Percentiles rank a stretch among this genome's conserved stretches.
Evolutionary conservation across 257 asterid genomes (phyloP).

Genomic region (Sherardia arvensis): DNA sequence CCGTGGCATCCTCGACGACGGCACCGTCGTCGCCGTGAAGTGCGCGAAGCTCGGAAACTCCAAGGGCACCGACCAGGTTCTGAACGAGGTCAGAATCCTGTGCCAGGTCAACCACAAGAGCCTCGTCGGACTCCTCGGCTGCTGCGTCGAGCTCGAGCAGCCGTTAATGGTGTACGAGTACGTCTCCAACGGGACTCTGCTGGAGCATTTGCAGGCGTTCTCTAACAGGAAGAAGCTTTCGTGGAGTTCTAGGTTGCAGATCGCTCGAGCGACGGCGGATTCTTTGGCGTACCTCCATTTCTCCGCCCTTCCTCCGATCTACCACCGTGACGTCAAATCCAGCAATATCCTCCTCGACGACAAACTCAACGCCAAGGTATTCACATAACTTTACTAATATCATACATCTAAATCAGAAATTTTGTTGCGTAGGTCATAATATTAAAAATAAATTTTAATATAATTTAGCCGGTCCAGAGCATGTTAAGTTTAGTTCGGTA

Average conservation of each 20-base stretch:
- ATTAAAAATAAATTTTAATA: no score
- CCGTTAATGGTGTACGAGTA: conserved; percentile 83
- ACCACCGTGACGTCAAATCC: conserved; percentile 87
- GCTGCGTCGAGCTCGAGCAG: conserved; percentile 88
- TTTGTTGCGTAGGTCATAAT: no score
- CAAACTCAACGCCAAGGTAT: conserved; percentile 56
- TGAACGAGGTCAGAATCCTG: conserved; percentile 79
- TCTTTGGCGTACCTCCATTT: conserved; percentile 84
- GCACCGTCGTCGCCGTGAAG: conserved; percentile 65
- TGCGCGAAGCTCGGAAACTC: conserved; percentile 85
- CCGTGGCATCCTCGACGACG: conserved; percentile 63
- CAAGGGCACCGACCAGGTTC: conserved; percentile 79
- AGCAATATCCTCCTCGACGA: conserved; percentile 78
- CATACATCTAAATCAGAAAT: no score
- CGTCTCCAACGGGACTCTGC: conserved; percentile 50
- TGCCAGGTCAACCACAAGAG: conserved; percentile 84
- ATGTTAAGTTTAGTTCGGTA: no score
- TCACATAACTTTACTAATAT: no score
- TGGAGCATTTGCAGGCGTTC: conserved; percentile 42
- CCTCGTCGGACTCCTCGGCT: conserved; percentile 79
- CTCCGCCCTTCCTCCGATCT: conserved; percentile 79
- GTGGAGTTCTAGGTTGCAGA: conserved; percentile 44
- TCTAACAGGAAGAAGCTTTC: conserved; percentile 26
- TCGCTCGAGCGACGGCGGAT: conserved; percentile 79
- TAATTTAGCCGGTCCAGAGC: no score